Conservation (phyloP, 2,329 filamentous ascomycete species). For the Meredithiella fracta region DNA sequence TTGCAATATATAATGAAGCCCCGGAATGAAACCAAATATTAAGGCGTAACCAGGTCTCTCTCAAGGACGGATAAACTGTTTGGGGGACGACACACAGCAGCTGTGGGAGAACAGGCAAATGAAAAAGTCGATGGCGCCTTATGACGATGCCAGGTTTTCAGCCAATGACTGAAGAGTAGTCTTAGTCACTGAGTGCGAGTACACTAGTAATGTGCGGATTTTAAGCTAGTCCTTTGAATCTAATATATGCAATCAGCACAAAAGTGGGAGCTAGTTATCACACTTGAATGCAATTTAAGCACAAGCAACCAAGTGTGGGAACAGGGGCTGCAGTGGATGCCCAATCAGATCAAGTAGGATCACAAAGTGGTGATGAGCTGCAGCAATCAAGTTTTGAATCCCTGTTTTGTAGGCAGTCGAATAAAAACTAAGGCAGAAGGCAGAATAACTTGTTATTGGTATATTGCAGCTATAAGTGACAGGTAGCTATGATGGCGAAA, state of each 20-base stretch:
- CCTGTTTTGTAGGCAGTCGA: too few species aligned
- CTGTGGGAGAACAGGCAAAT: background rate
- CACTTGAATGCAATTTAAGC: background rate
- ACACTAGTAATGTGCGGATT: background rate
- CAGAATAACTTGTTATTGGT: background rate
- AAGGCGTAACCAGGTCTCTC: background rate
- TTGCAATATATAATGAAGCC: background rate
- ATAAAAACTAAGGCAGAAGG: background rate
- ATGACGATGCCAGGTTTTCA: background rate
- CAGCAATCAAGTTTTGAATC: too few species aligned
- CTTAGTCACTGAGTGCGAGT: background rate
- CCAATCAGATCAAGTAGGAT: too few species aligned
- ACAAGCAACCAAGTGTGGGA: too few species aligned
- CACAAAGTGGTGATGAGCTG: too few species aligned
- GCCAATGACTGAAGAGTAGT: background rate
- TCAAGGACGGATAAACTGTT: background rate
- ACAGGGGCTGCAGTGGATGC: too few species aligned
- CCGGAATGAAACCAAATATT: background rate
- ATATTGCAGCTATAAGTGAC: background rate
- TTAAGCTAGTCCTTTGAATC: background rate
- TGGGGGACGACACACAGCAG: background rate
- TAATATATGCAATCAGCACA: too few species aligned
- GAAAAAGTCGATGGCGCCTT: background rate
- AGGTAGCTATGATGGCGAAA: background rate
- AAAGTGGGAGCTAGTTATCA: background rate